phyloP scores from a whole-genome alignment of 2,329 filamentous ascomycete species.

The Colletotrichum sp. region DNA sequence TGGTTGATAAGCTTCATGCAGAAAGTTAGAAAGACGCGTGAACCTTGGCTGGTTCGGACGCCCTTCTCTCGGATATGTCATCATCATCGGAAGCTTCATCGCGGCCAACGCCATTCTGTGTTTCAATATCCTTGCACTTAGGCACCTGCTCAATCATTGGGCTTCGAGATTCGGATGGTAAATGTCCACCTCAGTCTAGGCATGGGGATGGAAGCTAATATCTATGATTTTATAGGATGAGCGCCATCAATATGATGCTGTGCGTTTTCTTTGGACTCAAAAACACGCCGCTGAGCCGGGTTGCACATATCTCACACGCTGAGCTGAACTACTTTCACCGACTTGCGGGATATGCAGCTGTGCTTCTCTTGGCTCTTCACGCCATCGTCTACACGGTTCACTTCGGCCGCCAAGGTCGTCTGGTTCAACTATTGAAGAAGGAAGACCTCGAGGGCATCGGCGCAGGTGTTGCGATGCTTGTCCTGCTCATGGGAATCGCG shows the following conservation, averaged over 20 bases:
- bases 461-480: slow-evolving; percentile 40
- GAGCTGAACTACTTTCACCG: slow-evolving; percentile 53
- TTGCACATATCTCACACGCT: slow-evolving; percentile 46
- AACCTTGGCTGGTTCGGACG: background rate
- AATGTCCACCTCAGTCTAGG: background rate
- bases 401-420: slow-evolving; percentile 28
- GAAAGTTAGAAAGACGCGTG: background rate
- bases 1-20: background rate
- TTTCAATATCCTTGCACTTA: background rate
- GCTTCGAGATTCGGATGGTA: slow-evolving; percentile 29
- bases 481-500: slow-evolving; percentile 37
- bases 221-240: slow-evolving; percentile 41
- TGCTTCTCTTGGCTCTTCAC: slow-evolving; percentile 41
- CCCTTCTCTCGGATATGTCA: background rate
- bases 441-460: slow-evolving; percentile 40
- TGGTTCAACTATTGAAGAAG: slow-evolving; percentile 29
- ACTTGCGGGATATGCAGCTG: slow-evolving; percentile 46
- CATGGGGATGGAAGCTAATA: background rate
- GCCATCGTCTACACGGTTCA: slow-evolving; percentile 34
- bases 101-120: background rate
- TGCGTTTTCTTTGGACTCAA: slow-evolving; percentile 50
- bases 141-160: slow-evolving; percentile 5
- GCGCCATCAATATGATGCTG: slow-evolving; percentile 43
- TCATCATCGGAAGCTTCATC: background rate
- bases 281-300: slow-evolving; percentile 50